Conservation (phyloP, 140 eudicot genomes). For the Stevia rebaudiana region DNA sequence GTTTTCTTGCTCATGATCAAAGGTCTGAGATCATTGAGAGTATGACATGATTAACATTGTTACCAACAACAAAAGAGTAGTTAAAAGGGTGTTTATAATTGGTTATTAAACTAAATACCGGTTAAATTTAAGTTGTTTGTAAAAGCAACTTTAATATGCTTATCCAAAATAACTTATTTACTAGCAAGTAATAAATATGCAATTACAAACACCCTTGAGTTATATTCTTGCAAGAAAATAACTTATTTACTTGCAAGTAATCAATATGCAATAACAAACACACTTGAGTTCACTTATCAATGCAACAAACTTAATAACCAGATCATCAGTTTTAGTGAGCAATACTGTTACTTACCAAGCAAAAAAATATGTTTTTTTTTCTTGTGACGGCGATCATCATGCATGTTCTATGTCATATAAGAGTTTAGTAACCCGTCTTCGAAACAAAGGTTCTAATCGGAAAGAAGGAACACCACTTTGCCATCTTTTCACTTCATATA, state of each 20-base stretch:
- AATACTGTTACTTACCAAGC: constrained; percentile 24
- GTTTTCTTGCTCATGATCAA: too few species aligned
- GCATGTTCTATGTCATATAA: constrained; percentile 63
- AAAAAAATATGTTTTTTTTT: constrained; percentile 6
- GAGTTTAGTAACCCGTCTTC: constrained; percentile 71
- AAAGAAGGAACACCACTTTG: constrained; percentile 66
- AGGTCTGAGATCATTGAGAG: too few species aligned
- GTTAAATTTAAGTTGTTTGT: background rate
- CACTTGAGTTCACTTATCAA: too few species aligned
- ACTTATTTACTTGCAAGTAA: background rate
- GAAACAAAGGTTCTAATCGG: constrained; percentile 70
- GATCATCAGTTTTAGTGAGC: background rate
- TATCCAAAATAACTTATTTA: background rate
- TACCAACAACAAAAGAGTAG: too few species aligned
- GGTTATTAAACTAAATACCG: too few species aligned
- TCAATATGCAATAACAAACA: background rate
- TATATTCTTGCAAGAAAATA: too few species aligned
- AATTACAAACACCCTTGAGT: background rate
- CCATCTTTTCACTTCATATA: constrained; percentile 85
- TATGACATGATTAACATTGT: too few species aligned
- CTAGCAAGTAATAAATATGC: background rate
- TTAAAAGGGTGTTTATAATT: too few species aligned
- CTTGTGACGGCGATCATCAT: background rate
- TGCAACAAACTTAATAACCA: background rate
- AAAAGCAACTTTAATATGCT: background rate